Evolutionary conservation across 2,329 filamentous ascomycete species (phyloP).

Genomic region (Lachnellula subtilissima): DNA sequence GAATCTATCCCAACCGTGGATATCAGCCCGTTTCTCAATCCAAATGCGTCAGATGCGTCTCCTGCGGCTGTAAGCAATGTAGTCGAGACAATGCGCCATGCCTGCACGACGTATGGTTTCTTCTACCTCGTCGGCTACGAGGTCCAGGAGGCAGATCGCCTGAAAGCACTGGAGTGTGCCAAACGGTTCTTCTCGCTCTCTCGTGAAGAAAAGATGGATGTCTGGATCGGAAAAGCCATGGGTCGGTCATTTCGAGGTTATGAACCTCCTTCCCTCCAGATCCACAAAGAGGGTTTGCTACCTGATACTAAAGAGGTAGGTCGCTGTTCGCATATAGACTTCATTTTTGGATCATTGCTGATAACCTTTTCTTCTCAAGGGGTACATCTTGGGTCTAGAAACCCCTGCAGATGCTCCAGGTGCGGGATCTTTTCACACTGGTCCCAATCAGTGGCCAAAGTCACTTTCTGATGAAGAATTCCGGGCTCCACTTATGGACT

Average conservation of each 20-base stretch:
- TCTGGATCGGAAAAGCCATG: slow-evolving; percentile 16
- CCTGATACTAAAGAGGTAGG: slow-evolving; percentile 38
- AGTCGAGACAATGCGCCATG: slow-evolving; percentile 27
- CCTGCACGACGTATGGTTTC: slow-evolving; percentile 33
- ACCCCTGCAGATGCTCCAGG: slow-evolving; percentile 43
- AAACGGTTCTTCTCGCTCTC: slow-evolving; percentile 5
- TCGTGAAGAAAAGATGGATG: slow-evolving; percentile 35
- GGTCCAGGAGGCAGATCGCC: slow-evolving; percentile 22
- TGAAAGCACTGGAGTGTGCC: slow-evolving; percentile 8
- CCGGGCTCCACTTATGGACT: slow-evolving; percentile 37
- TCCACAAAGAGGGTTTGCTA: slow-evolving; percentile 31
- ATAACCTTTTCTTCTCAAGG: slow-evolving; percentile 21
- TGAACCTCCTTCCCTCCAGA: slow-evolving; percentile 33
- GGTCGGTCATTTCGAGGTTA: slow-evolving; percentile 33
- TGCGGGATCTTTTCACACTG: slow-evolving; percentile 24
- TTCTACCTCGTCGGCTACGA: slow-evolving; percentile 40
- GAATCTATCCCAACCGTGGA: slow-evolving; percentile 30
- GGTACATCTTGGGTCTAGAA: slow-evolving; percentile 15
- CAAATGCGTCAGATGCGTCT: slow-evolving; percentile 15
- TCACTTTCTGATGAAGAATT: slow-evolving; percentile 42
- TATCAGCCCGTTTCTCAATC: slow-evolving; percentile 23
- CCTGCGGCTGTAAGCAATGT: slow-evolving; percentile 18
- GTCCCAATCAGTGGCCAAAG: slow-evolving; percentile 80
- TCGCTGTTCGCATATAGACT: neutral
- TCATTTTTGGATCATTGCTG: neutral